Base-by-base conservation (phyloP, 148 eudicot species). In the Suaeda aralocaspica region DNA sequence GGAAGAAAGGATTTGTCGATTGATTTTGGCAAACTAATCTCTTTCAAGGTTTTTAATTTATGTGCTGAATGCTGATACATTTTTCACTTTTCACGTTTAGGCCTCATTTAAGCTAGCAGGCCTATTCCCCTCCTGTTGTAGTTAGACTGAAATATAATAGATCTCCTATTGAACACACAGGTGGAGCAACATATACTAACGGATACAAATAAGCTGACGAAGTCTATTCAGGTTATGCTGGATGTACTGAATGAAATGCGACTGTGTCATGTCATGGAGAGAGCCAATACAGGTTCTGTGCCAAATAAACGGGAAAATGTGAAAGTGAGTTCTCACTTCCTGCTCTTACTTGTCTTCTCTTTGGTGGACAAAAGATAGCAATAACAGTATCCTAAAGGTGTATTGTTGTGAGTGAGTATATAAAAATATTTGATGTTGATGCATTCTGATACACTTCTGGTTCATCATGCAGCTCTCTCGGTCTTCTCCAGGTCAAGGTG, bases 201-300 rank as follows among this genome's bases (percentile, higher is more conserved):
- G 24, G 88, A 85, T 77, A 79, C 88, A 69, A 94, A 94, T 80
- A 79, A 48, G 65, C 66, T 94, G 82, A 77, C 71, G 36, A 91
- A 89, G 81, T 89, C 99, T 15, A 80, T 86, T 81, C 89, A 91
- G 66, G 84, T 85, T 63, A 81, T 84, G 74, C 72, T 94, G 83
- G 82, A 84, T 77, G 87, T 89, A 73, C 87, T 94, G 48, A 94
- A 94, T 81, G 93, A 87, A 82, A 88, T 94, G 75, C 87, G 99
- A 21, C 75, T 87, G 51, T 84, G 90, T 77, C 79, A 89, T 81
- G 86, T 86, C 31, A 59, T 83, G 83, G 97, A 87, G 74, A 86
- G 82, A 78, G 73, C 74, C 72, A 60, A 75, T 61, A 78, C 84
- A n/a, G 79, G 85, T 65, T 56, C 76, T 41, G 61, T 52, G 53